Percentiles rank a stretch among this genome's conserved stretches.
These are phyloP conservation scores for Phytophthora fragariae DNA, from an alignment of 352 stramenopile genomes.

Conservation along the genomic window DNA sequence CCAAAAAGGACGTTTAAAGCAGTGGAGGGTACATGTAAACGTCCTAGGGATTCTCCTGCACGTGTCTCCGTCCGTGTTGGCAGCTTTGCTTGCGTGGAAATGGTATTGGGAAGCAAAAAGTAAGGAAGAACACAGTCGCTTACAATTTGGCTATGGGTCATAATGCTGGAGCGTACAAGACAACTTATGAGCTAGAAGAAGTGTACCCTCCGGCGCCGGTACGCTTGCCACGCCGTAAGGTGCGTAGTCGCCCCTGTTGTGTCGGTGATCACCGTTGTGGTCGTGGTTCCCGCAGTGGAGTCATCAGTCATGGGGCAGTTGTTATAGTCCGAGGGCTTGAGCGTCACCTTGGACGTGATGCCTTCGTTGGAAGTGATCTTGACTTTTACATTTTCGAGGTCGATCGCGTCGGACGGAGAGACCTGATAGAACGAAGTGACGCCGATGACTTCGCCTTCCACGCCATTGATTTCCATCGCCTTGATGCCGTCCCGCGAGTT, in stretches of 20 bases:
- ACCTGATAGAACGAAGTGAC: constrained; percentile 94
- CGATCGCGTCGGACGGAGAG: constrained; percentile 38
- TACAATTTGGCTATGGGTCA: no score
- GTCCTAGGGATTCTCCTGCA: no score
- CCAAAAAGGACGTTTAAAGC: no score
- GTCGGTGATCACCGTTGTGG: constrained; percentile 41
- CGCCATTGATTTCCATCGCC: constrained; percentile 56
- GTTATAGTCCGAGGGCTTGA: constrained; percentile 45
- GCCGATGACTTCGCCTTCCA: constrained; percentile 51
- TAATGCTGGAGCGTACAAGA: no score
- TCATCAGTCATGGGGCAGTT: constrained; percentile 51
- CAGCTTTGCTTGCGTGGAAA: no score
- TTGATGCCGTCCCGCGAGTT: constrained; percentile 63
- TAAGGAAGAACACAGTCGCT: neutral
- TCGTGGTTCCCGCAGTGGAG: constrained; percentile 30
- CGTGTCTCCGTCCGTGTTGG: no score
- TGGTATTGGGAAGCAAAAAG: no score
- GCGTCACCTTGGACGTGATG: constrained; percentile 85
- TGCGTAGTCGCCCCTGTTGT: constrained; percentile 43
- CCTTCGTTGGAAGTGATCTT: constrained; percentile 86
- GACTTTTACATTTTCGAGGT: constrained; percentile 77
- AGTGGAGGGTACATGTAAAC: no score
- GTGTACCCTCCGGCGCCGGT: constrained; percentile 37
- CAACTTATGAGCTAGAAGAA: constrained; percentile 36
- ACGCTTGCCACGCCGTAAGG: constrained; percentile 50